Evolutionary conservation across 148 eudicot species (phyloP), one percentile per base, ranked within the genome.

Genomic region (Amaranthus hypochondriacus): DNA sequence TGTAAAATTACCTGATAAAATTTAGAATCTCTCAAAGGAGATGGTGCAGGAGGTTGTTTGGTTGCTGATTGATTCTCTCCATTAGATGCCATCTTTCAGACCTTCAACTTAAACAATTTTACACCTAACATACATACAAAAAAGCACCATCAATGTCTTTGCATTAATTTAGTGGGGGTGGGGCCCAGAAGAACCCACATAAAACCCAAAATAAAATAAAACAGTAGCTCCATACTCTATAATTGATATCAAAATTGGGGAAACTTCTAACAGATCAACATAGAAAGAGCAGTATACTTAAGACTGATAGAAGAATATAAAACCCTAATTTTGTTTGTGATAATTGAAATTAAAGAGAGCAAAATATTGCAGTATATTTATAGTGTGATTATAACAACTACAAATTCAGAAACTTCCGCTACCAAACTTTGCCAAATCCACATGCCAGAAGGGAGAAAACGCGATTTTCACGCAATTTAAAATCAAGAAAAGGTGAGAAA

Each of bases 31-130:
- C 97, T 87, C 85, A 91, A 78, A 10, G 97, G 97, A 53, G 97
- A 91, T 48, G 97, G 97, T 10, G 88, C 59, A 12, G 97, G 97
- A 79, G 97, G 97, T 48, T 89, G 78, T 76, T 91, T 91, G 13
- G 76, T 75, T n/a, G 77, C 78, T 58, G 82, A 59, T 50, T 82
- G 80, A 75, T 84, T 80, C 7, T 75, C 87, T 42, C 88, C 90
- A 59, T 85, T 83, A 46, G 88, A 69, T 54, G 90, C 87, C 90
- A 89, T 89, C 71, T 75, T 68, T 77, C 56, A 77, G 71, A 70
- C 71, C 78, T 73, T 77, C 12, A 66, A 75, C 54, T 77, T 66
- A 71, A 43, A 9, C 70, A 75, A 66, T 75, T 66, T 9, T 2
- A 72, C 12, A 82, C 77, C 83, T 77, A 61, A 61, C 54, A 55